Evolutionary conservation across 2,329 filamentous ascomycete genomes (phyloP), one percentile per base, ranked within the genome.

Genomic region (Teratosphaeriaceae sp.): DNA sequence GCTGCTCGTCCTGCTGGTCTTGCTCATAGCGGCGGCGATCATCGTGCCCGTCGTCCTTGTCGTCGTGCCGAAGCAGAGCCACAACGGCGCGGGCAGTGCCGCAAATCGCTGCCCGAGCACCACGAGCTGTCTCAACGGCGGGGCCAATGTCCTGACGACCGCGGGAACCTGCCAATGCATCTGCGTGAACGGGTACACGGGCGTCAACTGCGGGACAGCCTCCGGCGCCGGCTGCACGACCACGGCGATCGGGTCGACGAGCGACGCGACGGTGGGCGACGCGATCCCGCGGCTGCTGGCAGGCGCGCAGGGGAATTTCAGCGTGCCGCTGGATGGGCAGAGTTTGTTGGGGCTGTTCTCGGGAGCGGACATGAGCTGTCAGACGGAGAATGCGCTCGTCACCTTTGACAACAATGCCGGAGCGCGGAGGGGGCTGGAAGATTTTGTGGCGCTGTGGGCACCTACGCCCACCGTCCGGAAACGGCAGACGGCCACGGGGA

Each of bases 181-280:
- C 33, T 98, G 90, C 65, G 80, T 83, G 18, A 88, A 92, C 55
- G 88, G 89, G 1, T 97, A 90, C 61, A 89, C 85, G 0, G 82
- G 82, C 18, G 66, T 66, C 1, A 73, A 68, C 13, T 86, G 82
- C 57, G 70, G 65, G 2, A 66, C 64, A 3, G 51, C 65, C 12
- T 64, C 69, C 12, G 73, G 74, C 43, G 67, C 73, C 19, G 72
- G 70, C 36, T 85, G 82, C 55, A 73, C 75, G 5, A 79, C 74
- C 0, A 72, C 70, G 2, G 62, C 60, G 22, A 58, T 71, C 19
- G 62, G 65, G 15, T 63, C 69, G 20, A 66, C 68, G 31, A 65
- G 65, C 40, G 83, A 90, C 58, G 88, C 87, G 23, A 96, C 88
- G 0, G 70, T 96, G 40, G 92, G 92, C 38, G 77, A 78, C 51